Conservation (phyloP, 169 alveolate species). For the Perkinsus marinus region DNA sequence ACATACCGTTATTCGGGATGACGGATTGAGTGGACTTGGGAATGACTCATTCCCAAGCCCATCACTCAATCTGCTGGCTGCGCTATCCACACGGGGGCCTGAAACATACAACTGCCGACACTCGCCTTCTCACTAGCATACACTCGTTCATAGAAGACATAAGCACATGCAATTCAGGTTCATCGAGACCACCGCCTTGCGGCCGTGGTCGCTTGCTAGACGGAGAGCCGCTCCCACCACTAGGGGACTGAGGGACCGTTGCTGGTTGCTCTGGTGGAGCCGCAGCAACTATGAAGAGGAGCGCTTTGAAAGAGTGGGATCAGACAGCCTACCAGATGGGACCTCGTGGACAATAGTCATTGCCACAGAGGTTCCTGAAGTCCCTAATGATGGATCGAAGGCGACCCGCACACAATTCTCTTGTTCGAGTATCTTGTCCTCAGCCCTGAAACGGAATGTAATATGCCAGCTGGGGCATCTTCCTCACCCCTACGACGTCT, state of each 20-base stretch:
- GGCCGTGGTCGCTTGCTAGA: not conserved
- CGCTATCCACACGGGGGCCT: not conserved
- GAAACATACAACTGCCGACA: not conserved
- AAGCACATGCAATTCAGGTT: not conserved
- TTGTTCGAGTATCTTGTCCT: not conserved
- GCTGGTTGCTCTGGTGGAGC: not conserved
- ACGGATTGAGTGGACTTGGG: no score
- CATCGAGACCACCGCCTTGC: not conserved
- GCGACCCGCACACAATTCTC: not conserved
- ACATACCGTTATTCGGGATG: no score
- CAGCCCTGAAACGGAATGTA: not conserved
- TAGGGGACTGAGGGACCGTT: not conserved
- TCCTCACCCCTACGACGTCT: not conserved
- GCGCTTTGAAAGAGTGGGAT: no score
- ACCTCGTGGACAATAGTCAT: not conserved
- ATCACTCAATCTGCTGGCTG: not conserved
- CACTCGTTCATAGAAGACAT: not conserved
- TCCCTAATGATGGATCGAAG: not conserved
- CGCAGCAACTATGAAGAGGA: not conserved
- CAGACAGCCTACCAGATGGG: not conserved
- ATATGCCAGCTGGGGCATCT: not conserved
- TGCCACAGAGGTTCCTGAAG: not conserved
- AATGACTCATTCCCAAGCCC: not conserved
- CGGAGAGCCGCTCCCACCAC: not conserved
- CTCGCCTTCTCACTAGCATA: not conserved